Conservation (phyloP, 164 flowering plant genomes). For the Aristolochia contorta region DNA sequence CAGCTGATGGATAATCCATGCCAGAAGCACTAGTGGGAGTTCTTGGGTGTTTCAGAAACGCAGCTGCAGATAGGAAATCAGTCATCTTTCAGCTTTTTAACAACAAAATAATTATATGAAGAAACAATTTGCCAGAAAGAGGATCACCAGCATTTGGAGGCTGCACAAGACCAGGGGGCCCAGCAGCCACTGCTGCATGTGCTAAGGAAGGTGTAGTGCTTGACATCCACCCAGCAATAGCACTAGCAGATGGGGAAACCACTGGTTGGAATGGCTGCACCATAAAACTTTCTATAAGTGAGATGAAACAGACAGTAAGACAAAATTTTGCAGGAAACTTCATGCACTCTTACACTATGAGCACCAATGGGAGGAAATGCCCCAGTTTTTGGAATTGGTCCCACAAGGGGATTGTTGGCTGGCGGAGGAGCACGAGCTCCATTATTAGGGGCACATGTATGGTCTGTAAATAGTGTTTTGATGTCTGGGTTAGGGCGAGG, state of each 20-base stretch:
- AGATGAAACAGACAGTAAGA: too few relatives aligned
- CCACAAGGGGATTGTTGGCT: constrained; percentile 9
- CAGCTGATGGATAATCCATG: constrained; percentile 62
- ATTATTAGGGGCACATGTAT: constrained; percentile 14
- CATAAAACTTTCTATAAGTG: too few relatives aligned
- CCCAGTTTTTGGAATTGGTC: constrained; percentile 15
- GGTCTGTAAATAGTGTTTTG: constrained; percentile 16
- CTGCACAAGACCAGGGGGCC: constrained; percentile 15
- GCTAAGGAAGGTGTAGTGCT: constrained; percentile 10
- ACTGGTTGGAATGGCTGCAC: constrained; percentile 17
- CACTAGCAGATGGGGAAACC: constrained; percentile 13
- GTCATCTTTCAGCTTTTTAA: neutral
- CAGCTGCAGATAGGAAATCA: constrained; percentile 25
- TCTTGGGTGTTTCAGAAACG: constrained; percentile 62
- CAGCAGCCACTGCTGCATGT: constrained; percentile 15
- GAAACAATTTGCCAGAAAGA: neutral
- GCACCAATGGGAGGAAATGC: constrained; percentile 15
- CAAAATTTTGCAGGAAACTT: neutral
- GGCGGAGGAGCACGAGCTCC: constrained; percentile 14
- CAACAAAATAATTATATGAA: neutral
- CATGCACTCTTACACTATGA: constrained; percentile 8
- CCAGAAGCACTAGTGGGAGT: constrained; percentile 48
- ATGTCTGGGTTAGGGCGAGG: constrained; percentile 16
- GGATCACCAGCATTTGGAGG: constrained; percentile 12
- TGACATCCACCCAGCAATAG: constrained; percentile 17